These are phyloP conservation scores for Annulohypoxylon maeteangense DNA, from an alignment of 495 filamentous ascomycete species.

Conservation along the genomic window DNA sequence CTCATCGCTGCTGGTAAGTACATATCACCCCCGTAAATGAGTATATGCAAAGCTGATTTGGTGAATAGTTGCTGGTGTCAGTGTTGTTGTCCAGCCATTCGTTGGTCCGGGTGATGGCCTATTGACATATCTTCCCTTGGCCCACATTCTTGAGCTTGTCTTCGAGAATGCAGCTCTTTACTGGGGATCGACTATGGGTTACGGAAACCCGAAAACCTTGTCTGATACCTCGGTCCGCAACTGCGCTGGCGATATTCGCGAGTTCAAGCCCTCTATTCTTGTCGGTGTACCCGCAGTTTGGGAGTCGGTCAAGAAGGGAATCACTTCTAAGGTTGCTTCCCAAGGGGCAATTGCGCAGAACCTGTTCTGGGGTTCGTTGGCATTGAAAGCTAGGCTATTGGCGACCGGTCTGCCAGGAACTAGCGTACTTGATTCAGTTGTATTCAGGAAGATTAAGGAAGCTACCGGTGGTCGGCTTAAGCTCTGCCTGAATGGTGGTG, in stretches of 20 bases:
- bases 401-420: conserved; percentile 78
- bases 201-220: conserved; percentile 92
- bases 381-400: conserved; percentile 84
- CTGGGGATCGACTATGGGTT: conserved; percentile 98
- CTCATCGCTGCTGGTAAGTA: conserved; percentile 86
- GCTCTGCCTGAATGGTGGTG: conserved; percentile 87
- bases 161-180: conserved; percentile 93
- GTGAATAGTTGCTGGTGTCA: conserved; percentile 81
- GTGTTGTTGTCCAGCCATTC: conserved; percentile 83
- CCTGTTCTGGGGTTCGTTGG: conserved; percentile 92
- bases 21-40: background rate
- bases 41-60: conserved; percentile 24
- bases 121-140: conserved; percentile 91
- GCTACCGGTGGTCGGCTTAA: conserved; percentile 85
- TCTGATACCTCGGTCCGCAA: conserved; percentile 91
- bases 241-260: conserved; percentile 94
- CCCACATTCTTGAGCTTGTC: conserved; percentile 97
- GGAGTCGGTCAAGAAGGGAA: conserved; percentile 98
- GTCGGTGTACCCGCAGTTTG: conserved; percentile 97
- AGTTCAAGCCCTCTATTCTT: conserved; percentile 90
- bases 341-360: conserved; percentile 77
- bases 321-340: conserved; percentile 84
- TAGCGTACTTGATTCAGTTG: conserved; percentile 75
- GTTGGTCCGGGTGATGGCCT: conserved; percentile 87
- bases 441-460: conserved; percentile 93